A percentile compares a stretch with the other conserved stretches of the same genome.
phyloP scores from a whole-genome alignment of 192 early-diverging fungal genomes.

The Backusella luteola region DNA sequence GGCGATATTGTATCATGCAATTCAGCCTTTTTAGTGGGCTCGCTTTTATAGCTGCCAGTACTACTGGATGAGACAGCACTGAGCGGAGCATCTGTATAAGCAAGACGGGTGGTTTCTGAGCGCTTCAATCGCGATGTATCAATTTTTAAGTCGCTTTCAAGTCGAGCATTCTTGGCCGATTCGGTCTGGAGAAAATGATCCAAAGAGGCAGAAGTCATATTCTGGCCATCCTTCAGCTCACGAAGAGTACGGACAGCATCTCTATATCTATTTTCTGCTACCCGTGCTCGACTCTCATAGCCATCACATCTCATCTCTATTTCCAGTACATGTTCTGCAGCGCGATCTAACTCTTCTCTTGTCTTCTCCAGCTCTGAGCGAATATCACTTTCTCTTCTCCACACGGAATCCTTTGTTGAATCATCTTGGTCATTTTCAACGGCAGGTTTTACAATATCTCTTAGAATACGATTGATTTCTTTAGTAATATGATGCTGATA shows the following conservation, averaged over 20 bases:
- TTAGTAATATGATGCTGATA: slow-evolving; percentile 79
- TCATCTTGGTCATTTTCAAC: slow-evolving; percentile 25
- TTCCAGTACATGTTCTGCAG: slow-evolving; percentile 24
- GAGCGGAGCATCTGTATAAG: background rate
- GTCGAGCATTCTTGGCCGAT: background rate
- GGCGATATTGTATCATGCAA: background rate
- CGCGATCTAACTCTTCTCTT: slow-evolving; percentile 17
- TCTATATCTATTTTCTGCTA: slow-evolving; percentile 22
- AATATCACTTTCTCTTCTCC: slow-evolving; percentile 41
- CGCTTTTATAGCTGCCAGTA: slow-evolving; percentile 3
- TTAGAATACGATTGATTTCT: slow-evolving; percentile 80
- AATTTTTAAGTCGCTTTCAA: background rate
- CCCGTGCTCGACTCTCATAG: slow-evolving; percentile 23
- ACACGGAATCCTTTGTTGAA: slow-evolving; percentile 19
- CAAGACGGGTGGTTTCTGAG: background rate
- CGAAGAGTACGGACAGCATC: slow-evolving; percentile 25
- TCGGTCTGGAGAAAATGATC: background rate
- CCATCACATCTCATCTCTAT: slow-evolving; percentile 26
- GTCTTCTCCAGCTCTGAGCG: slow-evolving; percentile 34
- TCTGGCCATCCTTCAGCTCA: slow-evolving; percentile 2
- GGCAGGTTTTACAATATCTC: slow-evolving; percentile 60
- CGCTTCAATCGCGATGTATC: slow-evolving; percentile 3
- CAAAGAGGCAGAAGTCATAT: background rate
- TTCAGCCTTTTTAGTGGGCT: background rate
- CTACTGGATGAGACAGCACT: background rate